Percentiles rank a stretch among this genome's conserved stretches.
Conservation (phyloP, 73 alveolate genomes). For the Paramecium biaurelia region DNA sequence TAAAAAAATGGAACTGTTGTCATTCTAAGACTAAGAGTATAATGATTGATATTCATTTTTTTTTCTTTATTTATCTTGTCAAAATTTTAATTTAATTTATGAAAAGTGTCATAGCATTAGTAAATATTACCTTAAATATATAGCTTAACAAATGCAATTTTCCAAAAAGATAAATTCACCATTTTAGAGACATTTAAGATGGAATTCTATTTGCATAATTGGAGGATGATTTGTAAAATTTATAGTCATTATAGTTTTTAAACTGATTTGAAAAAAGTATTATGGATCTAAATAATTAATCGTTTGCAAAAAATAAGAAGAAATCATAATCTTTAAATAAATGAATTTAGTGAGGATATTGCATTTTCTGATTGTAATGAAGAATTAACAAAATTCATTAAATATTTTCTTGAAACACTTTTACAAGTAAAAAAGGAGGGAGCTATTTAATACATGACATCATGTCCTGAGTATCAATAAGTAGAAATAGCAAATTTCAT, state of each 20-base stretch:
- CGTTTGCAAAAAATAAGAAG: not conserved
- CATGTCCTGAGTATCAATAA: not conserved
- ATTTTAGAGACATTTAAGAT: not conserved
- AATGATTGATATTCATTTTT: not conserved
- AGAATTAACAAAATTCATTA: not conserved
- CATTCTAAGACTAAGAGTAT: not conserved
- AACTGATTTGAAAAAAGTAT: not conserved
- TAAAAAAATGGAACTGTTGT: not conserved
- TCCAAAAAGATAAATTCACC: not conserved
- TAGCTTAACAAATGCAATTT: not conserved
- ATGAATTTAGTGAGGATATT: not conserved
- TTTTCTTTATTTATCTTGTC: not conserved
- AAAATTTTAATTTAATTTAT: not conserved
- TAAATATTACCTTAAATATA: not conserved
- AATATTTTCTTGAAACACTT: not conserved
- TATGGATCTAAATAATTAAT: not conserved
- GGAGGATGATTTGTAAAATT: not conserved
- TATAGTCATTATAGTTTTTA: not conserved
- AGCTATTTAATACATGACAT: not conserved
- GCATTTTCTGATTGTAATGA: not conserved
- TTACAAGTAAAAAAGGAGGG: not conserved
- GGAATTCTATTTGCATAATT: not conserved
- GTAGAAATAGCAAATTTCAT: not conserved
- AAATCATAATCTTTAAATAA: not conserved
- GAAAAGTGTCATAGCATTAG: slow-evolving; percentile 9